Evolutionary conservation across 345 rosid species (phyloP).

Genomic region (Brassica nigra): DNA sequence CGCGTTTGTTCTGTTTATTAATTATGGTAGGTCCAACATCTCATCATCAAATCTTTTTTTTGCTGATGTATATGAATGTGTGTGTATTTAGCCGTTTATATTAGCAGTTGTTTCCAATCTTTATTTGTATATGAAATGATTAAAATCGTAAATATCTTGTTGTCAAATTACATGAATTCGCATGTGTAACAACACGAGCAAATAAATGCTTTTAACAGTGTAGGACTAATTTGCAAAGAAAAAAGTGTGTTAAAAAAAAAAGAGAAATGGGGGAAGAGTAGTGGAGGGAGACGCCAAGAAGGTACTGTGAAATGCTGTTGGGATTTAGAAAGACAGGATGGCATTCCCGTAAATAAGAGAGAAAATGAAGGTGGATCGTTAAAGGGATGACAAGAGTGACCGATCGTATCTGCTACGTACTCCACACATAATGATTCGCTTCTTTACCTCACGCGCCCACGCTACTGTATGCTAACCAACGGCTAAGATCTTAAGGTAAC

Average conservation of each 20-base stretch:
- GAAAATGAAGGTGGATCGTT: slow-evolving; percentile 32
- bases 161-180: not conserved
- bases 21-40: slow-evolving; percentile 13
- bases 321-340: slow-evolving; percentile 46
- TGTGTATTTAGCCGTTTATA: not conserved
- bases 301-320: slow-evolving; percentile 36
- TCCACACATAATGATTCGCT: not conserved
- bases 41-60: not conserved
- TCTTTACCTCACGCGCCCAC: slow-evolving; percentile 15
- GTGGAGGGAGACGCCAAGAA: slow-evolving; percentile 17
- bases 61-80: not conserved
- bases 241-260: not conserved
- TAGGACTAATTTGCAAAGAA: not conserved
- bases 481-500: not conserved
- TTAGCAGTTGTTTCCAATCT: not conserved
- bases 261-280: not conserved
- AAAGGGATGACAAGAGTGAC: slow-evolving; percentile 36
- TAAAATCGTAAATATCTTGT: not conserved
- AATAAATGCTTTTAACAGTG: not conserved
- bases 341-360: slow-evolving; percentile 12
- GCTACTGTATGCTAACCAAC: not conserved
- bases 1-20: slow-evolving; percentile 31
- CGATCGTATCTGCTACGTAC: slow-evolving; percentile 39
- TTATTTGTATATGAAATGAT: not conserved
- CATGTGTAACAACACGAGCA: not conserved